phyloP scores from a whole-genome alignment of 1,139 yeast species.

The Spathaspora sp. region DNA sequence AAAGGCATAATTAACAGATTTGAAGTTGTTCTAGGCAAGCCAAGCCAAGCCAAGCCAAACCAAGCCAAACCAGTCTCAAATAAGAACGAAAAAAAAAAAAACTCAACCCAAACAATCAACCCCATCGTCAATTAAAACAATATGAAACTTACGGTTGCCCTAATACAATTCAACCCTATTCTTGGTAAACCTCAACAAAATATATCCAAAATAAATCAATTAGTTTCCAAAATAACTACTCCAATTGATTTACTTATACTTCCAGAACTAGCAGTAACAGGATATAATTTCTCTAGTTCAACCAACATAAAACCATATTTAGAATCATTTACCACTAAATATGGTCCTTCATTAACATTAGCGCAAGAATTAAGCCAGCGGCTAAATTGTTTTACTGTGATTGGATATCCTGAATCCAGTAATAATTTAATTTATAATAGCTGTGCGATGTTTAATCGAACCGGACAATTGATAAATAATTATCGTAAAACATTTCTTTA shows the following conservation, averaged over 20 bases:
- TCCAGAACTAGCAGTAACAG: slow-evolving; percentile 86
- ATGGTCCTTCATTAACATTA: slow-evolving; percentile 52
- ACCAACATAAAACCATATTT: slow-evolving; percentile 60
- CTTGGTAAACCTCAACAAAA: slow-evolving; percentile 62
- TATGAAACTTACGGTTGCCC: slow-evolving; percentile 51
- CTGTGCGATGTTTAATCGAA: slow-evolving; percentile 61
- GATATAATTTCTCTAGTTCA: slow-evolving; percentile 64
- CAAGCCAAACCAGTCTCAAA: no score
- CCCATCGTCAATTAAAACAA: no score
- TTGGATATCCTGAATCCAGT: slow-evolving; percentile 76
- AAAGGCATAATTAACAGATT: no score
- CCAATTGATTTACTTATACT: slow-evolving; percentile 65
- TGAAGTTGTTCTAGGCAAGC: no score
- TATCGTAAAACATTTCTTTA: slow-evolving; percentile 80
- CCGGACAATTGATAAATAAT: slow-evolving; percentile 60
- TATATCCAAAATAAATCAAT: slow-evolving; percentile 43
- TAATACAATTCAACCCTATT: slow-evolving; percentile 67
- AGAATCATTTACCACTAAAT: slow-evolving; percentile 31
- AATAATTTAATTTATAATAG: slow-evolving; percentile 59
- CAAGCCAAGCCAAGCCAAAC: no score
- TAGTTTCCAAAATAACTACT: slow-evolving; percentile 22
- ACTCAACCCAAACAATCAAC: not conserved
- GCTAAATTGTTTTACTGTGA: slow-evolving; percentile 64
- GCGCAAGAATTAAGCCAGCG: slow-evolving; percentile 54
- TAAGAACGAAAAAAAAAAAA: no score